Evolutionary conservation across 768 basidiomycete species (phyloP), one percentile per base, ranked within the genome.

Genomic region (Amanita rimosa): DNA sequence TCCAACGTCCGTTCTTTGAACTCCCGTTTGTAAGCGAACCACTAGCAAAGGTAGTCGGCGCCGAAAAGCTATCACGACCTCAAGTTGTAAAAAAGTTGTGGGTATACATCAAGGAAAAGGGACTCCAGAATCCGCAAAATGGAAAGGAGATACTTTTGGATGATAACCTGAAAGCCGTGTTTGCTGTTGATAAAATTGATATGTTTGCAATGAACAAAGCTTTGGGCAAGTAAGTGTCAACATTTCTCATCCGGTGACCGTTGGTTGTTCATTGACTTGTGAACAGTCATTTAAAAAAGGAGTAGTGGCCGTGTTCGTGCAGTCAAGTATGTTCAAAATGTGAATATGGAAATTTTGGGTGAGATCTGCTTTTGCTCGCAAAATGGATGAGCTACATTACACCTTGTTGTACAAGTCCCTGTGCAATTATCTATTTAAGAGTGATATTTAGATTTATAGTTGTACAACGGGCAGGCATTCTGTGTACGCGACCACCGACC

Each of bases 191-290:
- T 54, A 85, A 80, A 62, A 78, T 96, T 49, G 81, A 89, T 65
- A 94, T 94, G 90, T 94, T 95, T 68, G 80, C 73, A 55, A 95
- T 95, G 92, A 95, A 94, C 73, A 91, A 94, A 65, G 74, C 84
- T 22, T 68, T 95, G 49, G 85, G 85, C 60, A 71, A 82, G 85
- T 91, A 56, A 62, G 75, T 67, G 17, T 13, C 7, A 6, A 4
- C 16, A 16, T 17, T 33, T 34, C 10, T 17, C 26, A 8, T 19
- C 16, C 26, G n/a, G 8, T 37, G 36, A n/a, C 14, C 19, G 38
- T 26, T n/a, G 16, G 40, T 39, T 16, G 6, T 22, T 48, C 14
- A 41, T 48, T 16, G 7, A 0, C n/a, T 10, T 36, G n/a, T 7
- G 13, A 19, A 39, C 27, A 48, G 47, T 13, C 47, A 48, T 48